A percentile compares a stretch with the other conserved stretches of the same genome.
These are phyloP conservation scores for Dentipellis fragilis DNA, from an alignment of 768 basidiomycete species.

Conservation along the genomic window DNA sequence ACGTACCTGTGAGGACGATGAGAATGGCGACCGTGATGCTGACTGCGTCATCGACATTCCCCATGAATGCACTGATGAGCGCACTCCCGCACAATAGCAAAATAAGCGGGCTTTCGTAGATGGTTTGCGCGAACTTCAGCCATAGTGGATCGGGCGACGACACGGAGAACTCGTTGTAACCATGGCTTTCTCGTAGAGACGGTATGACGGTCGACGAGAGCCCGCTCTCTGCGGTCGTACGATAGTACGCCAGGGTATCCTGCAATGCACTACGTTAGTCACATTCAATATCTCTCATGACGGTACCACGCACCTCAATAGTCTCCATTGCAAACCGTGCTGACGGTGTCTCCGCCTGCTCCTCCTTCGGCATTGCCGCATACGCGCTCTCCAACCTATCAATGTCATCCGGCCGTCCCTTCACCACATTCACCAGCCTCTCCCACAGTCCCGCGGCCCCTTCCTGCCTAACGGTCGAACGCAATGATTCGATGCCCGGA, in stretches of 20 bases:
- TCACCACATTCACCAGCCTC: slow-evolving; percentile 25
- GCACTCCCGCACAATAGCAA: slow-evolving; percentile 87
- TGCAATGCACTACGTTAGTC: slow-evolving; percentile 19
- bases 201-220: slow-evolving; percentile 55
- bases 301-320: slow-evolving; percentile 2
- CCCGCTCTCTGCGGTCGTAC: slow-evolving; percentile 52
- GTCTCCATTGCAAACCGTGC: slow-evolving; percentile 1
- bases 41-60: slow-evolving; percentile 90
- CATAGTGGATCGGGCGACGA: slow-evolving; percentile 68
- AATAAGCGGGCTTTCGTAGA: slow-evolving; percentile 92
- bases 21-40: slow-evolving; percentile 88
- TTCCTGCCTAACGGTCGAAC: slow-evolving; percentile 18
- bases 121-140: slow-evolving; percentile 88
- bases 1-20: slow-evolving; percentile 85
- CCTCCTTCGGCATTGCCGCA: slow-evolving; percentile 14
- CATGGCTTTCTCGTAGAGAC: slow-evolving; percentile 54
- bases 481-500: slow-evolving; percentile 26
- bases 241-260: slow-evolving; percentile 69
- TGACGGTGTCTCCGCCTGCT: slow-evolving; percentile 4
- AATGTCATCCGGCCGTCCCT: slow-evolving; percentile 27
- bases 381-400: slow-evolving; percentile 30
- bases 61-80: slow-evolving; percentile 80
- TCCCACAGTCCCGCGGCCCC: slow-evolving; percentile 37
- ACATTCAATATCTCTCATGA: background rate
- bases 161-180: slow-evolving; percentile 93